A percentile compares a stretch with the other conserved stretches of the same genome.
Evolutionary conservation across 371 early-diverging fungal species (phyloP).

Genomic region (Dichotomocladium elegans): DNA sequence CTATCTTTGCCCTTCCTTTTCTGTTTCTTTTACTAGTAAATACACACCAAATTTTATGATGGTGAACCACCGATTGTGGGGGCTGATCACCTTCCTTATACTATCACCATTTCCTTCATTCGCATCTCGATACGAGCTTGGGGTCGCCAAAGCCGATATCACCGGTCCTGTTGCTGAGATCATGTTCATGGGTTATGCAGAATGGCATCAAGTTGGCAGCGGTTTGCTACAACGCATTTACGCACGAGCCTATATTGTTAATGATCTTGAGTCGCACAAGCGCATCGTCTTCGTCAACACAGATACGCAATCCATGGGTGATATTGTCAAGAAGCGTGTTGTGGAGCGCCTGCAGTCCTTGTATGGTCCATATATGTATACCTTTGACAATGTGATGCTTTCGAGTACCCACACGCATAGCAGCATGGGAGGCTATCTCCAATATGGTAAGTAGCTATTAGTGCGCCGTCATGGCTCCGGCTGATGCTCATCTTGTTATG

Average conservation of each 20-base stretch:
- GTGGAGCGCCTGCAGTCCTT: slow-evolving; percentile 20
- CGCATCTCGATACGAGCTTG: slow-evolving; percentile 10
- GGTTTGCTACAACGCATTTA: slow-evolving; percentile 58
- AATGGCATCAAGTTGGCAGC: slow-evolving; percentile 41
- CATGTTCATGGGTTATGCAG: slow-evolving; percentile 60
- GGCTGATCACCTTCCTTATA: no score
- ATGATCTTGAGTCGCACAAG: slow-evolving; percentile 19
- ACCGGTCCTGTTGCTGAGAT: slow-evolving; percentile 42
- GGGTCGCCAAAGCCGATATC: slow-evolving; percentile 43
- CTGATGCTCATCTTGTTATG: no score
- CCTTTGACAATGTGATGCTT: slow-evolving; percentile 56
- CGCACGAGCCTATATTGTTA: slow-evolving; percentile 56
- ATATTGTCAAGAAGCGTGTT: slow-evolving; percentile 35
- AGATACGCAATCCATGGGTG: slow-evolving; percentile 50
- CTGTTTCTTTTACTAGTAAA: no score
- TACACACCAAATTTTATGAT: no score
- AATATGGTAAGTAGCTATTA: slow-evolving; percentile 37
- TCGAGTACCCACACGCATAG: slow-evolving; percentile 70
- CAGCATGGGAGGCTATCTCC: slow-evolving; percentile 47
- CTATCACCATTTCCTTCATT: neutral
- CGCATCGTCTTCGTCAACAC: slow-evolving; percentile 56
- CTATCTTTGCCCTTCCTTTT: no score
- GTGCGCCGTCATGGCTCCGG: neutral
- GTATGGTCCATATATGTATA: slow-evolving; percentile 23
- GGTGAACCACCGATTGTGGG: no score